phyloP scores from a whole-genome alignment of 2,329 filamentous ascomycete genomes.

The Cryoendolithus antarcticus region DNA sequence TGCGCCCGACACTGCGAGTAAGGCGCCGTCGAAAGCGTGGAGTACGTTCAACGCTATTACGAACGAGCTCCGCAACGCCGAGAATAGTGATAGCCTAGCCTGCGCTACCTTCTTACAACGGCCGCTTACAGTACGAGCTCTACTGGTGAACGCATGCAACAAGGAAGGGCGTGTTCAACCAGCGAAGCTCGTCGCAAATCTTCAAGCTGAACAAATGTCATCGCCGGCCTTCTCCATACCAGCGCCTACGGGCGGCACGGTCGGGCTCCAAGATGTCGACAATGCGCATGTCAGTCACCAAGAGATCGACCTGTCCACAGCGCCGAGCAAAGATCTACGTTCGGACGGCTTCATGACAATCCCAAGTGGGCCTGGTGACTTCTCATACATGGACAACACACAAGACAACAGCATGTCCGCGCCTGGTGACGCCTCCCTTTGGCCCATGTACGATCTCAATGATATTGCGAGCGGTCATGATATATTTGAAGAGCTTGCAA shows the following conservation, averaged over 20 bases:
- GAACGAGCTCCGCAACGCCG: conserved; percentile 7
- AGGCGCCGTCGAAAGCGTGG: conserved; percentile 25
- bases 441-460: too few relatives aligned
- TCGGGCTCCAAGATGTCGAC: too few relatives aligned
- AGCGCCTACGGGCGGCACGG: too few relatives aligned
- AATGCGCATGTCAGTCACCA: too few relatives aligned
- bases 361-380: conserved; percentile 3
- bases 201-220: conserved; percentile 1
- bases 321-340: too few relatives aligned
- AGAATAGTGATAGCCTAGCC: background rate
- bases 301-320: too few relatives aligned
- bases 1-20: conserved; percentile 10
- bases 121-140: conserved; percentile 4
- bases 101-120: background rate
- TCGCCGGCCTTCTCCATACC: too few relatives aligned
- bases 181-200: conserved; percentile 17
- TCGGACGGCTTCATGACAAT: conserved; percentile 3
- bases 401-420: too few relatives aligned
- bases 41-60: conserved; percentile 44
- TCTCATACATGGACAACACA: background rate
- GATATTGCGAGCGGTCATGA: conserved; percentile 16
- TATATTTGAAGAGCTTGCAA: conserved; percentile 46
- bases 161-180: conserved; percentile 9
- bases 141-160: conserved; percentile 11
- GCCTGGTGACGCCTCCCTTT: too few relatives aligned